phyloP scores from a whole-genome alignment of 768 basidiomycete species.

The Xerocomus brunneocitrinus region DNA sequence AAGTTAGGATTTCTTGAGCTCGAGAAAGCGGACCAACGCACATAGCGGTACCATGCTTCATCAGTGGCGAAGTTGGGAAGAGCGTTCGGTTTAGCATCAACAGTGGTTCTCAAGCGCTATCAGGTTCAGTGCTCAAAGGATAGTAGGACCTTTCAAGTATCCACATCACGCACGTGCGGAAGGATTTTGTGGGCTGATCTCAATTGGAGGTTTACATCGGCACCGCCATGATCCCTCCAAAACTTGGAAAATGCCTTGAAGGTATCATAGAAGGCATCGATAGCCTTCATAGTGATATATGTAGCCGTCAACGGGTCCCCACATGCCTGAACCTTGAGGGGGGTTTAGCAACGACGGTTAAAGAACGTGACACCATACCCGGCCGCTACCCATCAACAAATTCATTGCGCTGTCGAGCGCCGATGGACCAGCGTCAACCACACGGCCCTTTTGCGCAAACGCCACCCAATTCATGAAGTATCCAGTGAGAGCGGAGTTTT shows the following conservation, averaged over 20 bases:
- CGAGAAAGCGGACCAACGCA: constrained; percentile 9
- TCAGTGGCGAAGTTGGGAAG: constrained; percentile 33
- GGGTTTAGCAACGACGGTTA: not conserved
- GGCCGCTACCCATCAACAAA: constrained; percentile 12
- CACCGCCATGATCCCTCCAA: constrained; percentile 28
- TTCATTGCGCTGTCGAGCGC: constrained; percentile 1
- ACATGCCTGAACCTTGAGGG: constrained; percentile 5
- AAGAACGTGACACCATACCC: constrained; percentile 8
- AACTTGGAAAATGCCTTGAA: constrained; percentile 35
- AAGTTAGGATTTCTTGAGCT: not conserved
- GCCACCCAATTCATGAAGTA: constrained; percentile 49
- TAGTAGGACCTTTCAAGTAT: not conserved
- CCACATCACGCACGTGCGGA: constrained; percentile 34
- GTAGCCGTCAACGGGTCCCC: not conserved
- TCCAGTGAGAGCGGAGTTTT: constrained; percentile 34
- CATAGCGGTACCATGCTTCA: constrained; percentile 33
- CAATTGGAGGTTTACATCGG: constrained; percentile 16
- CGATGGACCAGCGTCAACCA: constrained; percentile 4
- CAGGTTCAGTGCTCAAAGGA: not conserved
- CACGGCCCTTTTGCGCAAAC: not conserved
- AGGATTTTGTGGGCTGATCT: constrained; percentile 33
- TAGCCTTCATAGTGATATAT: constrained; percentile 8
- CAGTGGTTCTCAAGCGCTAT: constrained; percentile 33
- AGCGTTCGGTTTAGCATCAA: constrained; percentile 22
- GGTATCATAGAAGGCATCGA: constrained; percentile 33